Conservation (phyloP, 2,329 filamentous ascomycete genomes). For the Polychaeton citri region DNA sequence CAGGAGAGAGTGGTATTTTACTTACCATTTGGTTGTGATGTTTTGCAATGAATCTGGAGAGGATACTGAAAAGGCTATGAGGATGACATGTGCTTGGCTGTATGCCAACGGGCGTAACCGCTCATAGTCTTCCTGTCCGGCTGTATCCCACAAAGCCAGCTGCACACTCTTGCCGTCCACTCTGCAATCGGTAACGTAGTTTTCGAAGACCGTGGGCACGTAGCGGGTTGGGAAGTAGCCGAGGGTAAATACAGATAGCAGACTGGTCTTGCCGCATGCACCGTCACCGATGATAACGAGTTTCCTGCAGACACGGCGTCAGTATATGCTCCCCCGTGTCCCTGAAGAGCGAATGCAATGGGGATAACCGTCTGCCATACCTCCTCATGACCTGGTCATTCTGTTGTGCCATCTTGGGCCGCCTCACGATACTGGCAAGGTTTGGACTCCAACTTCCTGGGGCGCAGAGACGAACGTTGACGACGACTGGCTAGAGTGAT, state of each 20-base stretch:
- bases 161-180: constrained; percentile 99
- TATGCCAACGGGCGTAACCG: constrained; percentile 88
- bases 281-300: constrained; percentile 94
- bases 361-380: constrained; percentile 10
- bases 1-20: too few species aligned
- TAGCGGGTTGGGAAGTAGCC: constrained; percentile 83
- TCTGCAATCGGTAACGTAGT: constrained; percentile 97
- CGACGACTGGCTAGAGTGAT: too few species aligned
- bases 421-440: too few species aligned
- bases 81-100: constrained; percentile 90
- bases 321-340: too few species aligned
- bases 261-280: constrained; percentile 94
- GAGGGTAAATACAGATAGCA: constrained; percentile 92
- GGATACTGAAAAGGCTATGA: constrained; percentile 92
- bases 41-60: constrained; percentile 94
- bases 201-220: constrained; percentile 97
- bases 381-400: constrained; percentile 26
- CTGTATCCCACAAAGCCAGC: constrained; percentile 97
- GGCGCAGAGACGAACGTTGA: too few species aligned
- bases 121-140: constrained; percentile 97
- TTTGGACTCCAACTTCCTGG: too few species aligned
- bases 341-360: too few species aligned
- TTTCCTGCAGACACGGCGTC: constrained; percentile 48
- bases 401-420: constrained; percentile 21
- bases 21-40: constrained; percentile 96